Evolutionary conservation across 1,139 yeast genomes (phyloP).

Genomic region (Hemisphaericaspora xylanilytica): DNA sequence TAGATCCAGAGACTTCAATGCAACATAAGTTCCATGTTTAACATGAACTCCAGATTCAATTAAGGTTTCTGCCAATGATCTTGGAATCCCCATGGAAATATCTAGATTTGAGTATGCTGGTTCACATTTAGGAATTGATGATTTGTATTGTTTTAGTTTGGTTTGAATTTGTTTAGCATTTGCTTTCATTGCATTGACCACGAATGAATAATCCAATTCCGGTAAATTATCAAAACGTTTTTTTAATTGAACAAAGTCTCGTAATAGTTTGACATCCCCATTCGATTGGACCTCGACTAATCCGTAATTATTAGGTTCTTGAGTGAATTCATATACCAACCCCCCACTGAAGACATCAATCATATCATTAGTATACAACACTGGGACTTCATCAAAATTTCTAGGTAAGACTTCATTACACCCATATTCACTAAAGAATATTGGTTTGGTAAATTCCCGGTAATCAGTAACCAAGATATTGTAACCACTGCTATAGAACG

Average conservation of each 20-base stretch:
- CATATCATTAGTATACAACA: slow-evolving; percentile 75
- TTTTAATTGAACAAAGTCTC: slow-evolving; percentile 55
- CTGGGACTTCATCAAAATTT: slow-evolving; percentile 69
- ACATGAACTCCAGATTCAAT: slow-evolving; percentile 49
- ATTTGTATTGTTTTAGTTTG: slow-evolving; percentile 23
- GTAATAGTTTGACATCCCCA: slow-evolving; percentile 54
- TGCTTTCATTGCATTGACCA: slow-evolving; percentile 25
- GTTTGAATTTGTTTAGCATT: slow-evolving; percentile 26
- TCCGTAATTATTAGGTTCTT: slow-evolving; percentile 88
- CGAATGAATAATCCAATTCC: slow-evolving; percentile 23
- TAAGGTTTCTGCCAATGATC: slow-evolving; percentile 39
- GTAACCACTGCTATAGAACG: slow-evolving; percentile 81
- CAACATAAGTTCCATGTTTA: slow-evolving; percentile 46
- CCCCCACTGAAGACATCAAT: slow-evolving; percentile 86
- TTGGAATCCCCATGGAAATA: slow-evolving; percentile 47
- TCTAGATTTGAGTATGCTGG: slow-evolving; percentile 52
- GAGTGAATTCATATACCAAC: slow-evolving; percentile 84
- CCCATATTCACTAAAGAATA: slow-evolving; percentile 90
- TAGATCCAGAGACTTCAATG: slow-evolving; percentile 39
- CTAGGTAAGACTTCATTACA: slow-evolving; percentile 86
- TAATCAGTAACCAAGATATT: slow-evolving; percentile 71
- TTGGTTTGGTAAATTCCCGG: slow-evolving; percentile 64
- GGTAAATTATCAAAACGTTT: slow-evolving; percentile 41
- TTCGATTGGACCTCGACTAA: slow-evolving; percentile 59
- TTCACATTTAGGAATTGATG: slow-evolving; percentile 39